Base-by-base conservation (phyloP, 306 rosid species). In the Trifolium pratense region DNA sequence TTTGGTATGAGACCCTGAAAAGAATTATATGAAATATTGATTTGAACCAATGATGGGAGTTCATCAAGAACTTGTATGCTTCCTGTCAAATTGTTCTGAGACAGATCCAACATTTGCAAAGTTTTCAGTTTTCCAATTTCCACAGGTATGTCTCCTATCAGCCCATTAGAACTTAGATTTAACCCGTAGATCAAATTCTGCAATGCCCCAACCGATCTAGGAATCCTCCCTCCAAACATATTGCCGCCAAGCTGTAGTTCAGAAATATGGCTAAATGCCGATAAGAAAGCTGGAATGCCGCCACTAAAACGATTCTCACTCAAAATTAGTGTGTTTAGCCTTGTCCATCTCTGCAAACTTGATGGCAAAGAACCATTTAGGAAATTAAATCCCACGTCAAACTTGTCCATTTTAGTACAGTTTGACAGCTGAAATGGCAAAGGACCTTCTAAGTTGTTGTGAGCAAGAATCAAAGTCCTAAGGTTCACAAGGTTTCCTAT, bases 161-260 rank as follows among this genome's bases (percentile, higher is more conserved):
- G 79, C 46, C 83, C 81, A 76, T 89, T 94, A 62, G 80, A 84
- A 84, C 96, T 91, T 31, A 94, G 88, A 85, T 94, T 94, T 82
- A 94, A 74, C 16, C 78, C 86, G 13, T 81, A 80, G 0, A 65
- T 64, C 75, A 90, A 77, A 73, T 69, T 78, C 77, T 73, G 74
- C 88, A 91, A 46, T 52, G 79, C 68, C 79, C 94, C 98, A 70
- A 94, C 6, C 0, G 88, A 81, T 20, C 79, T 18, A n/a, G 96
- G 91, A 79, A 94, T 88, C 71, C 73, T 80, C 12, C 98, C 97
- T 59, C 85, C 91, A 13, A 94, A 72, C 71, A 53, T 58, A 77
- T 94, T 94, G 46, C 96, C 96, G 29, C 96, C 97, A 70, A 94
- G 87, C 20, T 85, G 87, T 57, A 94, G 88, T 81, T 82, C 86